These are phyloP conservation scores for Ophiostoma sp. DNA, from an alignment of 2,329 filamentous ascomycete species.

Conservation along the genomic window DNA sequence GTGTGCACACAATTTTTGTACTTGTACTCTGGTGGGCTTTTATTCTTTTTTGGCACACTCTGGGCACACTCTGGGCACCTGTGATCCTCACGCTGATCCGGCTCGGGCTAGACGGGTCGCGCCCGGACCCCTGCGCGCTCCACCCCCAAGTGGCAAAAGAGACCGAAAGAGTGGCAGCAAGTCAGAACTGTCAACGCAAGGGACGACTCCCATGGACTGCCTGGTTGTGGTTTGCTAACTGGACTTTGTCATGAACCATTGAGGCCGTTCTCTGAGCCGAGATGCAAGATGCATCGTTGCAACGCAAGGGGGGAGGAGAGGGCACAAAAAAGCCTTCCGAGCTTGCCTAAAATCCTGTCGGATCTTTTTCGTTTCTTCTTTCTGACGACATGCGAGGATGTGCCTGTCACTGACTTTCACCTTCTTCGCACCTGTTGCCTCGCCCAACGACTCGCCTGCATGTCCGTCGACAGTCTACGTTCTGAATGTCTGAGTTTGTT, in stretches of 20 bases:
- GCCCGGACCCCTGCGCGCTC: not conserved
- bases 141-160: not conserved
- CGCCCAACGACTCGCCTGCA: constrained; percentile 11
- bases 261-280: not conserved
- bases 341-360: too few species aligned
- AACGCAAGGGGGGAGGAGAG: constrained; percentile 4
- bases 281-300: not conserved
- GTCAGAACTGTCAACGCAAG: not conserved
- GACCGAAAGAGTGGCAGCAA: not conserved
- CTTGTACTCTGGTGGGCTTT: not conserved
- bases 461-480: not conserved
- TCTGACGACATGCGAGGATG: not conserved
- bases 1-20: not conserved
- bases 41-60: not conserved
- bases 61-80: too few species aligned
- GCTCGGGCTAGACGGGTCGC: constrained; percentile 19
- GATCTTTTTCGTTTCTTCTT: not conserved
- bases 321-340: not conserved
- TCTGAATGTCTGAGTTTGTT: constrained; percentile 5
- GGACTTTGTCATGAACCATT: not conserved
- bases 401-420: not conserved
- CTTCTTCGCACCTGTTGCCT: not conserved
- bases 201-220: not conserved
- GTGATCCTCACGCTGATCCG: constrained; percentile 14
- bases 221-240: not conserved